Evolutionary conservation across 345 rosid species (phyloP).

Genomic region (Cochlearia excelsa): DNA sequence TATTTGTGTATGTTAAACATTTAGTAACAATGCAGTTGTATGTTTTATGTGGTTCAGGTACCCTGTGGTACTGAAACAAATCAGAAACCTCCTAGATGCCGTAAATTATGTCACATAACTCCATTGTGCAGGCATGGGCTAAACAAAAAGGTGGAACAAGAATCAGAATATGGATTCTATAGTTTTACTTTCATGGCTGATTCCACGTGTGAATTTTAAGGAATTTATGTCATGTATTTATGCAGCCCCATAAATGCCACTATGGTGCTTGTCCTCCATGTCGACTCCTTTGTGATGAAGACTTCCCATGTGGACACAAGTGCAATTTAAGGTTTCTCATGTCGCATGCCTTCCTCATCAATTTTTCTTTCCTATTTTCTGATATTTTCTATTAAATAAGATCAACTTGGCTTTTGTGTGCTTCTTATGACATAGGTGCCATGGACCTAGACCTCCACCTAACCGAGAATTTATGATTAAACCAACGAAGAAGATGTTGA

Average conservation of each 20-base stretch:
- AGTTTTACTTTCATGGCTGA: not conserved
- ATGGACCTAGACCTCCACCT: constrained; percentile 86
- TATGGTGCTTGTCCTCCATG: constrained; percentile 92
- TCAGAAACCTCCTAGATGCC: constrained; percentile 91
- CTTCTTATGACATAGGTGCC: constrained; percentile 53
- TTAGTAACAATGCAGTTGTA: not conserved
- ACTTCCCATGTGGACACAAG: constrained; percentile 76
- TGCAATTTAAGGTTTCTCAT: constrained; percentile 69
- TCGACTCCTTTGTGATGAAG: constrained; percentile 73
- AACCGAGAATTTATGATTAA: constrained; percentile 73
- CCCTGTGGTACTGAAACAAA: constrained; percentile 95
- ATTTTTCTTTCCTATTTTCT: constrained; percentile 18
- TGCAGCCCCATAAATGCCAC: constrained; percentile 88
- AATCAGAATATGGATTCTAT: constrained; percentile 13
- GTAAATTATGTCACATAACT: constrained; percentile 57
- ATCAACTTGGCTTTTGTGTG: constrained; percentile 9
- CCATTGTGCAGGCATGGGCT: constrained; percentile 76
- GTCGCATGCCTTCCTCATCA: constrained; percentile 9
- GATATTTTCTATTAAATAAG: constrained; percentile 4
- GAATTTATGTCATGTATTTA: constrained; percentile 18
- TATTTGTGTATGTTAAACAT: constrained; percentile 11
- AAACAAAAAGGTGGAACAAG: constrained; percentile 53
- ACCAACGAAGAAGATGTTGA: constrained; percentile 75
- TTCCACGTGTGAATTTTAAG: not conserved
- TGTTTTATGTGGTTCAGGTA: constrained; percentile 50